Evolutionary conservation across 106 monocot species (phyloP).

Genomic region (Dendrobium huoshanense): DNA sequence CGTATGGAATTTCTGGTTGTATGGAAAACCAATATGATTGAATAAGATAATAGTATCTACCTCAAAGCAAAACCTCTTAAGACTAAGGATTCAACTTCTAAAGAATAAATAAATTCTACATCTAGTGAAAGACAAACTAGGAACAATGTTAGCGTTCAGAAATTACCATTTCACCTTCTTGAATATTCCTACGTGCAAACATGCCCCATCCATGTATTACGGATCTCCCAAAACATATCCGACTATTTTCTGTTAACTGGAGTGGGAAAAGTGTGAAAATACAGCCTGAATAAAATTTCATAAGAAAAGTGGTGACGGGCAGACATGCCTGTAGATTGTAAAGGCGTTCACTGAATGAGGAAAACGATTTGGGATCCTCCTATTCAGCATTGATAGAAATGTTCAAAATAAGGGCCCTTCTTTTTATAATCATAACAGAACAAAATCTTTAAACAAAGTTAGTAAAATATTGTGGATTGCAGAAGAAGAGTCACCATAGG

Average conservation of each 20-base stretch:
- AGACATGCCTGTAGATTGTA: constrained; percentile 50
- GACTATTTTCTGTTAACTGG: constrained; percentile 68
- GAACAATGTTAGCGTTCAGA: not conserved
- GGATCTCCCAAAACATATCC: constrained; percentile 91
- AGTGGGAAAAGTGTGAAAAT: not conserved
- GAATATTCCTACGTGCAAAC: constrained; percentile 83
- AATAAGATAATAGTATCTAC: not conserved
- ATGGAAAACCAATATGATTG: not conserved
- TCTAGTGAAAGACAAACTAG: not conserved
- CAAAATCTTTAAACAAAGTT: not conserved
- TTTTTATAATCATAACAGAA: not conserved
- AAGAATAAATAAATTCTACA: not conserved
- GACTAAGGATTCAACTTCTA: not conserved
- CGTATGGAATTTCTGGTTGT: not conserved
- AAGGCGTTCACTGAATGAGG: constrained; percentile 77
- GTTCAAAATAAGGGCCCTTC: not conserved
- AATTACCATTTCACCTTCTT: constrained; percentile 99
- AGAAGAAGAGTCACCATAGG: constrained; percentile 30
- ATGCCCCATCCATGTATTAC: constrained; percentile 99
- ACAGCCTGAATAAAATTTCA: not conserved
- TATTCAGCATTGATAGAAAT: constrained; percentile 19
- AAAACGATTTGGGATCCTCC: constrained; percentile 55
- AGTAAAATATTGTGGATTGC: not conserved
- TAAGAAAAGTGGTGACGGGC: not conserved
- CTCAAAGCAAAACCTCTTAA: not conserved